Base-by-base conservation (phyloP, 176 grass and related monocot species). In the Phoenix roebelenii region DNA sequence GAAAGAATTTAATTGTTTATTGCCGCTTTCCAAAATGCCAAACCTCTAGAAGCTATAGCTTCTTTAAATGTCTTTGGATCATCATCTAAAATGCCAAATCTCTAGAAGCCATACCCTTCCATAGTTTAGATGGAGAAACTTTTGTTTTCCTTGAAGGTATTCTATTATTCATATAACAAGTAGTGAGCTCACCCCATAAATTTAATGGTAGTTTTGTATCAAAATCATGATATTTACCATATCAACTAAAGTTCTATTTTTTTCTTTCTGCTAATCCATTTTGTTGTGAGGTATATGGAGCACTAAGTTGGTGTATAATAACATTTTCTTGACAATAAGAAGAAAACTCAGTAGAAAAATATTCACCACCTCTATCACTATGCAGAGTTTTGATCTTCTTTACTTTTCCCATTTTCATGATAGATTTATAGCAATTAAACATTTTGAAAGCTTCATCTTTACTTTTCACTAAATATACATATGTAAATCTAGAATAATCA, bases 221-320 rank as follows among this genome's bases (percentile, higher is more conserved):
- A 61, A 35, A 16, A 61, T 30, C 15, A 61, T 61, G n/a, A 15
- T 5, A 32, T 61, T 61, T 29, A 61, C 24, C 58, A 61, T 61
- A 61, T 61, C 58, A 4, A 61, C 24, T 32, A 61, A 61, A 1
- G 25, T 3, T 18, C 18, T 18, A 32, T n/a, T 30, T 39, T 35
- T 61, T 61, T 61, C 58, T 61, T 32, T 61, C n/a, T n/a, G 2
- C 24, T 17, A 61, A 5, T 26, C 58, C 10, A 61, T 61, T 61
- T 18, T 61, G 3, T 32, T 61, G 25, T n/a, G 25, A 24, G 16
- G 58, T 61, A 10, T 32, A 61, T 16, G 22, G 58, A 17, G 58
- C 16, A 32, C 18, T 17, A 61, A 3, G 2, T 61, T 35, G 14
- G 4, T 61, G 58, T 35, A 61, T 23, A 18, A 35, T 61, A 32